Conservation (phyloP, 768 basidiomycete genomes). For the Macrolepiota albuminosa region DNA sequence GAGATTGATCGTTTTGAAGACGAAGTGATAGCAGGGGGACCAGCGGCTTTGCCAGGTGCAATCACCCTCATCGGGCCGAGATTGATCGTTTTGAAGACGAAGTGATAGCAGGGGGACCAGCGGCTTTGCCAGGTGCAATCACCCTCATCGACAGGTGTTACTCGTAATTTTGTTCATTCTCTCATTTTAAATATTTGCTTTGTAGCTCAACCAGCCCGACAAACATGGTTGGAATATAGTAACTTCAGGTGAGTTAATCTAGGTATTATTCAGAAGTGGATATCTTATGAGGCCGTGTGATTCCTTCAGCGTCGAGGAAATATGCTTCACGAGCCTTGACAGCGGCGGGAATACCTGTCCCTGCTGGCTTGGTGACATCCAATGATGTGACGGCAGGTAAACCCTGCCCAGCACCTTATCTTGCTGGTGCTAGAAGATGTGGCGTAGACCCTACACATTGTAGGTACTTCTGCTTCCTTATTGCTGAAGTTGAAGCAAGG, state of each 20-base stretch:
- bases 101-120: constrained; percentile 60
- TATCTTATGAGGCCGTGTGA: constrained; percentile 1
- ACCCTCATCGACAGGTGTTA: constrained; percentile 50
- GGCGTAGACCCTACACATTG: constrained; percentile 55
- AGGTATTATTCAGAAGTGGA: background rate
- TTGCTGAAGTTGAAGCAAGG: background rate
- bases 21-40: constrained; percentile 61
- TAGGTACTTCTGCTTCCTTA: constrained; percentile 21
- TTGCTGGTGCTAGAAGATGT: constrained; percentile 65
- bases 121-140: constrained; percentile 62
- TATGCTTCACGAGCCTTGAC: constrained; percentile 67
- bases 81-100: constrained; percentile 74
- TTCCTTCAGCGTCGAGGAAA: constrained; percentile 57
- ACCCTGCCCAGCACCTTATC: constrained; percentile 86
- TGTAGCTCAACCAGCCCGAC: constrained; percentile 27
- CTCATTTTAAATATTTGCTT: background rate
- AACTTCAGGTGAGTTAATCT: constrained; percentile 54
- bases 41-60: constrained; percentile 66
- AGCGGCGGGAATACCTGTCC: constrained; percentile 55
- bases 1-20: constrained; percentile 78
- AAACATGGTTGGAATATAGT: constrained; percentile 72
- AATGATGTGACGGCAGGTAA: constrained; percentile 72
- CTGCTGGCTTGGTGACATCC: constrained; percentile 67
- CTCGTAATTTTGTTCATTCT: background rate
- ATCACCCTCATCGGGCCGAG: constrained; percentile 51